Percentiles rank a stretch among this genome's conserved stretches.
phyloP scores from a whole-genome alignment of 1,139 yeast genomes.

The Candida tetrigidarum region DNA sequence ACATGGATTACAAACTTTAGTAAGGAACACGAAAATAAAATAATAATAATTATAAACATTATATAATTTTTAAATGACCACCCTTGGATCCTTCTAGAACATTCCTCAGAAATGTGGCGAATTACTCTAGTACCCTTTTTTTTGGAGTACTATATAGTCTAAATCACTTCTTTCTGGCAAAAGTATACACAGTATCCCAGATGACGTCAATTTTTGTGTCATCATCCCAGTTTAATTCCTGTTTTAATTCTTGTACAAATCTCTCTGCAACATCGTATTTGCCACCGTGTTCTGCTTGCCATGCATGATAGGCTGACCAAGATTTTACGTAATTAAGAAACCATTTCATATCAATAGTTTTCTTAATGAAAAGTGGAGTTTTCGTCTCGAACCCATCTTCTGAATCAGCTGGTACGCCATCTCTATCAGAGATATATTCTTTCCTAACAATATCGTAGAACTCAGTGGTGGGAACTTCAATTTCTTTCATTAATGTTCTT shows the following conservation, averaged over 20 bases:
- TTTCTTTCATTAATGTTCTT: slow-evolving; percentile 46
- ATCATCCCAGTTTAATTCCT: slow-evolving; percentile 46
- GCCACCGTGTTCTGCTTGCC: slow-evolving; percentile 50
- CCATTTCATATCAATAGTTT: slow-evolving; percentile 44
- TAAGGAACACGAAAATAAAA: neutral
- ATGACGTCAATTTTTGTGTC: slow-evolving; percentile 49
- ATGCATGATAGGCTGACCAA: slow-evolving; percentile 72
- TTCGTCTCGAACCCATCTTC: slow-evolving; percentile 17
- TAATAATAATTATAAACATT: neutral
- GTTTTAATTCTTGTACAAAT: slow-evolving; percentile 47
- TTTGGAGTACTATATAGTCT: too few relatives aligned
- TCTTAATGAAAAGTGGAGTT: slow-evolving; percentile 44
- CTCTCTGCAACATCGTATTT: slow-evolving; percentile 42
- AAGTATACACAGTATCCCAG: slow-evolving; percentile 63
- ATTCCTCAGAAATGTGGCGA: neutral
- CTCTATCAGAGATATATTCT: slow-evolving; percentile 39
- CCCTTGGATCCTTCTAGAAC: neutral
- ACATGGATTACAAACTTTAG: slow-evolving; percentile 2
- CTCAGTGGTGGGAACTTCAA: slow-evolving; percentile 40
- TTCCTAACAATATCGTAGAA: slow-evolving; percentile 45
- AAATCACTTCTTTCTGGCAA: slow-evolving; percentile 33
- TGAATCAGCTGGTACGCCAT: slow-evolving; percentile 21
- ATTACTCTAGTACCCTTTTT: too few relatives aligned
- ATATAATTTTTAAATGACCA: too few relatives aligned
- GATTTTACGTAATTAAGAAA: slow-evolving; percentile 58